Evolutionary conservation across 1,139 yeast genomes (phyloP), one percentile per base, ranked within the genome.

Genomic region (Taphrina confusa): DNA sequence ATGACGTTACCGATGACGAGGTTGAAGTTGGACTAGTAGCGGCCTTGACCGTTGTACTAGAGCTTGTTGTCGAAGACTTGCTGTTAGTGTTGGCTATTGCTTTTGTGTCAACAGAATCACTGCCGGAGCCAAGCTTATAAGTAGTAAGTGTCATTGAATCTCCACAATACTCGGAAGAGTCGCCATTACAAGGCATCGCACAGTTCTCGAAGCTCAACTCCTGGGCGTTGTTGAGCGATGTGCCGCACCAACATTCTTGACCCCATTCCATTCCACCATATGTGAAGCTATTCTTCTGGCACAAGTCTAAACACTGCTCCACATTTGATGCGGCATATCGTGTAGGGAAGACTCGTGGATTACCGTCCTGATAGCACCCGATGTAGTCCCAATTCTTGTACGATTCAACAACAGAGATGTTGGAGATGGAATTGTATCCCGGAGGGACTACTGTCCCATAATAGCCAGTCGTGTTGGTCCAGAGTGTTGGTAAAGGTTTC

Each of bases 211-310:
- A 9, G 9, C 12, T 23, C 12, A 27, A 23, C 14, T 22, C 9
- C 6, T 55, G 27, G 11, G 37, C 37, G 37, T 50, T 56, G n/a
- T n/a, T n/a, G 30, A 56, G 22, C 12, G 54, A 36, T 2, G 30
- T 39, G 9, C 60, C 60, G 37, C 60, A 54, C 56, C 49, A 59
- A 42, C 62, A 59, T 27, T 59, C 60, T 8, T 31, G 33, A 22
- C 46, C 37, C 36, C 45, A 55, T 25, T 59, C 62, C 30, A 56
- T 23, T n/a, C 60, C 62, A 23, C 56, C 62, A 40, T 18, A 33
- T 4, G 30, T 22, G 50, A 49, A 55, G 8, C 56, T 57, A 9
- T 30, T 25, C 4, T 45, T 37, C 18, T 45, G 31, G 11, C 55
- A 44, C 5, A 28, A 37, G 23, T 31, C 40, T 8, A 54, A 34